Evolutionary conservation across 2,329 filamentous ascomycete species (phyloP), one percentile per base, ranked within the genome.

Genomic region (Talaromyces sp.): DNA sequence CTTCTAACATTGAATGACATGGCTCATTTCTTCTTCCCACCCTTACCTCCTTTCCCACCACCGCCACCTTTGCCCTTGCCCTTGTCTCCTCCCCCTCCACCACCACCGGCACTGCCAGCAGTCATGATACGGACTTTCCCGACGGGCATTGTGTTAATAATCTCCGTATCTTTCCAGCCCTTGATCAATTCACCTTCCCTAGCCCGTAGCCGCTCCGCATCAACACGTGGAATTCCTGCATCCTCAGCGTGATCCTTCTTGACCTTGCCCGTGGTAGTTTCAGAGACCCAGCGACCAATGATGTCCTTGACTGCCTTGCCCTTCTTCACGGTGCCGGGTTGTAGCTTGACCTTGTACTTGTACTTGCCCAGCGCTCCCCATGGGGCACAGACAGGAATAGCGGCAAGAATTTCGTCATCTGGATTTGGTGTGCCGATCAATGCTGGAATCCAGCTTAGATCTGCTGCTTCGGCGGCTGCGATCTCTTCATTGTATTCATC

Each of bases 291-390:
- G 54, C 83, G 82, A 44, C 87, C 85, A n/a, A 97, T 74, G 29
- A 97, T 87, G 73, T 97, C 93, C 70, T 90, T 90, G 43, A 96
- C 86, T 0, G 91, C 92, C 70, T 97, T 97, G 9, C 94, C 93
- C 76, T 96, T 96, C 80, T 97, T 99, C 58, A 87, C 82, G 0
- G 86, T 75, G 0, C 94, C 94, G 0, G 94, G 94, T 74, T 97
- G 94, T 64, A 99, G 73, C 78, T 99, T 99, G 49, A 87, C 90
- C 73, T 95, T 95, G 79, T 97, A 97, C 75, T 97, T 97, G 75
- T 88, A 89, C 51, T 83, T 84, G 2, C 74, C 75, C 49, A 87
- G 70, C 0, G 84, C 80, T n/a, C 77, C 75, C 84, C 84, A 87
- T 1, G 84, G 84, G 9, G 84, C 84, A 49, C 83, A 85, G 6